Conservation (phyloP, 2,329 filamentous ascomycete genomes). For the Neofusicoccum parvum region DNA sequence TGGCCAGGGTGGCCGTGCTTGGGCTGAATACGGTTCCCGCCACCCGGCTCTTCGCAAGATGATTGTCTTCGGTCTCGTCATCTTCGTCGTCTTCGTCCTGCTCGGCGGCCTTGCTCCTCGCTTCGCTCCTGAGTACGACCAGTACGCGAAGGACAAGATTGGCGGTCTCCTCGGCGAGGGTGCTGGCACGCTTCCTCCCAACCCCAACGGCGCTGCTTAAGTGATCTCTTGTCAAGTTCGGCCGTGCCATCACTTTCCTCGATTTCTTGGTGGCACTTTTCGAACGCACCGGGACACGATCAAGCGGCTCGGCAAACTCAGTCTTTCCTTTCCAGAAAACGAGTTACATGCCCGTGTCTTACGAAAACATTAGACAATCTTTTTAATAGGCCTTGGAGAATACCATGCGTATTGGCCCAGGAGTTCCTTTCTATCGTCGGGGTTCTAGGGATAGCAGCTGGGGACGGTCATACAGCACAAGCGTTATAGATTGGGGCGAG, state of each 20-base stretch:
- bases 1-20: slow-evolving; percentile 70
- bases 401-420: slow-evolving; percentile 7
- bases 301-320: neutral
- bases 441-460: slow-evolving; percentile 14
- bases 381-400: slow-evolving; percentile 18
- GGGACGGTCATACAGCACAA: slow-evolving; percentile 11
- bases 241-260: neutral
- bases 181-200: slow-evolving; percentile 22
- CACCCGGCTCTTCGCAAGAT: slow-evolving; percentile 79
- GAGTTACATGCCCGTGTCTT: slow-evolving; percentile 17
- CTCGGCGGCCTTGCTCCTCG: slow-evolving; percentile 55
- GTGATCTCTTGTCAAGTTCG: neutral
- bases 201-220: slow-evolving; percentile 20
- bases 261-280: neutral
- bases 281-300: neutral
- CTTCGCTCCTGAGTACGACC: slow-evolving; percentile 40
- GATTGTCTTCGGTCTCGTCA: slow-evolving; percentile 65
- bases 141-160: slow-evolving; percentile 37
- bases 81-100: slow-evolving; percentile 69
- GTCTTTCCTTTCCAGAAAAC: neutral
- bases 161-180: slow-evolving; percentile 38
- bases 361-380: slow-evolving; percentile 14
- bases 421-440: slow-evolving; percentile 12
- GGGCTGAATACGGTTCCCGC: slow-evolving; percentile 81
- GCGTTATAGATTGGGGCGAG: slow-evolving; percentile 14